Base-by-base conservation (phyloP, 208 protist genomes). In the Wallacemonas sp. region DNA sequence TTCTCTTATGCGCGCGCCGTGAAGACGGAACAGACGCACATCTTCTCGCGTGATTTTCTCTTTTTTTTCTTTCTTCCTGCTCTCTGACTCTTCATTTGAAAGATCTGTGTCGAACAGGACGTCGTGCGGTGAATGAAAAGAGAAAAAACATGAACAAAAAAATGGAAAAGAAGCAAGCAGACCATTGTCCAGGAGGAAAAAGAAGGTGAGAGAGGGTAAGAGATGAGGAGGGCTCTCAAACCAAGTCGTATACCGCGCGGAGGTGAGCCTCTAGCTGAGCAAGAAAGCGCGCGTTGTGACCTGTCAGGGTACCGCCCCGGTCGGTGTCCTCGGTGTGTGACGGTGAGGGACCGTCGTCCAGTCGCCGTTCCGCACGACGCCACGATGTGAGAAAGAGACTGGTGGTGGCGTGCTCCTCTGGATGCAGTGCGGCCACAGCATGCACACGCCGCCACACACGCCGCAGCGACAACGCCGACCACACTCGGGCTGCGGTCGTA, bases 371-470 rank as follows among this genome's bases (percentile, higher is more conserved):
- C 4, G 45, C 26, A 6, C n/a, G 26, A 5, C 30, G 12, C 50
- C 50, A 57, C 50, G 13, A 64, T 52, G 61, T 54, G 5, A 63
- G 68, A 44, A 90, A 87, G n/a, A 71, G 63, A 8, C 65, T 64
- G 0, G 81, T 83, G 38, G 81, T 68, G 30, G 86, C 48, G 58
- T 85, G 54, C 41, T 68, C 42, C 0, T 73, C 58, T 10, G 85
- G 85, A 46, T 82, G 71, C 30, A 92, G 58, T 5, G 79, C 78
- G 12, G 81, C 85, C 2, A 71, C 59, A 4, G 78, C 79, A 32
- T 73, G 71, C 4, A 83, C 79, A 24, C 82, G 81, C 1, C 85
- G 81, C 79, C 79, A 92, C 44, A 75, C 65, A 6, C 63, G 27
- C 10, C 79, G 81, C 30, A 92, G 77, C n/a, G 85, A 79, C 0